phyloP scores from a whole-genome alignment of 768 basidiomycete species.

The Mrakia blollopis region DNA sequence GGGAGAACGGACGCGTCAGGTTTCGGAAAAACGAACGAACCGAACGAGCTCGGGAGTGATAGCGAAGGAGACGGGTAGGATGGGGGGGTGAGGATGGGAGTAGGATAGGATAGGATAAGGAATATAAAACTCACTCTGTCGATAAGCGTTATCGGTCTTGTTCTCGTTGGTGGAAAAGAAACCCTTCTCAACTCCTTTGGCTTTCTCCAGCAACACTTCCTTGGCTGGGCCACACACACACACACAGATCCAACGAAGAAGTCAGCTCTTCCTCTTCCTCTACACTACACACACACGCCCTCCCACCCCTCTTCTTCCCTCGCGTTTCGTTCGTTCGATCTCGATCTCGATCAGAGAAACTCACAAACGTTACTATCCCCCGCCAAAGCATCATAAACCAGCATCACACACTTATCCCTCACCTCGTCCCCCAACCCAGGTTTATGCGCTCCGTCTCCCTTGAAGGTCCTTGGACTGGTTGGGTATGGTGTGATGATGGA shows the following conservation, averaged over 20 bases:
- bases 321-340: not conserved
- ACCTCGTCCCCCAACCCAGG: conserved; percentile 61
- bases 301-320: not conserved
- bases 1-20: conserved; percentile 46
- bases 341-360: not conserved
- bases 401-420: conserved; percentile 78
- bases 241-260: not conserved
- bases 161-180: conserved; percentile 20
- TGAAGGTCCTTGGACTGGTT: conserved; percentile 53
- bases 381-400: conserved; percentile 87
- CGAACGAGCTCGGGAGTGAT: not conserved
- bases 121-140: conserved; percentile 4
- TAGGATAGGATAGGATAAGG: not conserved
- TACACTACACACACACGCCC: too few relatives aligned
- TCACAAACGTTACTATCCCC: conserved; percentile 25
- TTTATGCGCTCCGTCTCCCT: conserved; percentile 56
- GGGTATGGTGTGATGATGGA: conserved; percentile 30
- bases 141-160: conserved; percentile 28
- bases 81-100: not conserved
- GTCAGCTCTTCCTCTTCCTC: not conserved
- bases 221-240: conserved; percentile 8
- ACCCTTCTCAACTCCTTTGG: conserved; percentile 26
- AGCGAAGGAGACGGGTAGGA: not conserved
- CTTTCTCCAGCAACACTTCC: conserved; percentile 28
- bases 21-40: conserved; percentile 11